Percentiles rank a stretch among this genome's conserved stretches.
phyloP scores from a whole-genome alignment of 352 stramenopile species.

The Phytophthora capsici region DNA sequence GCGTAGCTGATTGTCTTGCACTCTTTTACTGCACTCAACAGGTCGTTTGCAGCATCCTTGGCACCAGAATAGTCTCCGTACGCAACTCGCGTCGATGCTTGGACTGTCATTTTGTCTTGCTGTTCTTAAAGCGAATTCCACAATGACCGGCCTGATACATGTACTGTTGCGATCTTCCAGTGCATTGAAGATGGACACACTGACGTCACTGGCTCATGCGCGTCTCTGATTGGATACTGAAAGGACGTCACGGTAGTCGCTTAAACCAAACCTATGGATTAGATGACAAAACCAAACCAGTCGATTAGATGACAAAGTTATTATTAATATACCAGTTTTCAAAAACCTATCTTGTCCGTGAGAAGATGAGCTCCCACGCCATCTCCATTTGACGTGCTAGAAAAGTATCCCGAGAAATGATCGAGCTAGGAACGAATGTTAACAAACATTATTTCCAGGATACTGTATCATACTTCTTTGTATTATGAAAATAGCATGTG shows the following conservation, averaged over 20 bases:
- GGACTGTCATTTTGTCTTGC: constrained; percentile 21
- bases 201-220: constrained; percentile 3
- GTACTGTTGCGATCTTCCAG: too few relatives aligned
- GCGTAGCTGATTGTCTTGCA: constrained; percentile 19
- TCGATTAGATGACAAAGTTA: too few relatives aligned
- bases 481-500: too few relatives aligned
- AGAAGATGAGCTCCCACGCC: too few relatives aligned
- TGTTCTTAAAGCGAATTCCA: constrained; percentile 16
- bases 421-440: too few relatives aligned
- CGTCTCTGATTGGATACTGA: constrained; percentile 23
- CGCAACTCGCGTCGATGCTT: constrained; percentile 19
- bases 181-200: constrained; percentile 24
- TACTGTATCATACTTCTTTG: too few relatives aligned
- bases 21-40: constrained; percentile 20
- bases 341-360: too few relatives aligned
- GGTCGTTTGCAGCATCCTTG: constrained; percentile 22
- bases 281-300: constrained; percentile 10
- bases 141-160: constrained; percentile 9
- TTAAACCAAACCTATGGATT: constrained; percentile 21
- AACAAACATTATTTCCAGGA: too few relatives aligned
- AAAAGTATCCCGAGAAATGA: too few relatives aligned
- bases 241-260: constrained; percentile 16
- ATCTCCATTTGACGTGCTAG: too few relatives aligned
- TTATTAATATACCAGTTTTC: too few relatives aligned
- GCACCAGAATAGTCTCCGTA: constrained; percentile 7